These are phyloP conservation scores for Allium cepa DNA, from an alignment of 106 monocot genomes.

Conservation along the genomic window DNA sequence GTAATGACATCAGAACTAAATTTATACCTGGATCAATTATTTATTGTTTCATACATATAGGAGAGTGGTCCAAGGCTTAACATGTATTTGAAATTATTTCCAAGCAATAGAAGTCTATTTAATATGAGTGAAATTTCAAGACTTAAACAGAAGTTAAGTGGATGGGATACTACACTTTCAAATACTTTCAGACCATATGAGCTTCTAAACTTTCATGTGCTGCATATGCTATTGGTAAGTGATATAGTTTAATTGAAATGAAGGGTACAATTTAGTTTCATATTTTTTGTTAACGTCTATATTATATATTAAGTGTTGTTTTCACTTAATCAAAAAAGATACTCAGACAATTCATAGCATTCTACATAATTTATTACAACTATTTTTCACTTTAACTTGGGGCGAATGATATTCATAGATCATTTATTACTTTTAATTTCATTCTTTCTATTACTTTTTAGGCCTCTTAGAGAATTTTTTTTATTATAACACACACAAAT, in stretches of 20 bases:
- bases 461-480: no score
- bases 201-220: slow-evolving; percentile 77
- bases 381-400: no score
- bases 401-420: no score
- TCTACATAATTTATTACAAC: no score
- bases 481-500: no score
- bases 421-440: no score
- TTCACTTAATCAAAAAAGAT: no score
- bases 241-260: not conserved
- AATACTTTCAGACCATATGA: slow-evolving; percentile 88
- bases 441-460: no score
- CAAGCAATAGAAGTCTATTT: slow-evolving; percentile 45
- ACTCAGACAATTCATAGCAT: no score
- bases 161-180: slow-evolving; percentile 64
- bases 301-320: no score
- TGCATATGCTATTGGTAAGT: slow-evolving; percentile 57
- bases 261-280: no score
- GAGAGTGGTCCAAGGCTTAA: slow-evolving; percentile 68
- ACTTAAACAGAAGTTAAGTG: slow-evolving; percentile 31
- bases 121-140: slow-evolving; percentile 60
- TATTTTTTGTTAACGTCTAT: no score
- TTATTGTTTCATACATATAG: slow-evolving; percentile 54
- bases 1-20: slow-evolving; percentile 33
- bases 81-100: slow-evolving; percentile 75
- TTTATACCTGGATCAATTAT: slow-evolving; percentile 49